phyloP scores from a whole-genome alignment of 2,329 filamentous ascomycete genomes.

The Calonectria naviculata region DNA sequence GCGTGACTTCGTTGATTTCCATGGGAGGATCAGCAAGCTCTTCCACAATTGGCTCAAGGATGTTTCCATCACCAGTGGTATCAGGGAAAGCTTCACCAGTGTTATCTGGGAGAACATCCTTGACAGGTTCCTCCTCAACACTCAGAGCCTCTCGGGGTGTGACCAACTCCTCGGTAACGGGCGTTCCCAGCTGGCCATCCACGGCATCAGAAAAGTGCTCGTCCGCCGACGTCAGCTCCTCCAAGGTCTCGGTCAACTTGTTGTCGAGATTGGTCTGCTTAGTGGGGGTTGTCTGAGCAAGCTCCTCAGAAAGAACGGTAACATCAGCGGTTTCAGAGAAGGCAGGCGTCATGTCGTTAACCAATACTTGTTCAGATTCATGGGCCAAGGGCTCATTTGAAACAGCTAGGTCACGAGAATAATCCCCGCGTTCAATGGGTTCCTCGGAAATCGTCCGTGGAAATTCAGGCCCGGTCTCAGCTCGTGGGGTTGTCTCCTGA shows the following conservation, averaged over 20 bases:
- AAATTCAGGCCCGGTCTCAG: constrained; percentile 52
- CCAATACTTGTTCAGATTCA: constrained; percentile 51
- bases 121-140: neutral
- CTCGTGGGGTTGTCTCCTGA: constrained; percentile 76
- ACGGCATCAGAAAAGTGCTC: constrained; percentile 50
- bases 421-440: neutral
- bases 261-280: constrained; percentile 28
- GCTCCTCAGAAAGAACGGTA: constrained; percentile 31
- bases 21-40: neutral
- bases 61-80: neutral
- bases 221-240: constrained; percentile 48
- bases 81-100: neutral
- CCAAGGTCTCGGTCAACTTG: constrained; percentile 34
- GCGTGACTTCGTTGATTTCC: neutral
- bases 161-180: constrained; percentile 15
- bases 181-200: constrained; percentile 38
- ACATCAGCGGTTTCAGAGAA: constrained; percentile 42
- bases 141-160: neutral
- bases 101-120: constrained; percentile 10
- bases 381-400: neutral
- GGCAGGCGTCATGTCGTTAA: constrained; percentile 53
- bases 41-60: neutral
- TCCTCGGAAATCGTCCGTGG: constrained; percentile 23
- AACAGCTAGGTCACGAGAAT: constrained; percentile 1
- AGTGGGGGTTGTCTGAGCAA: constrained; percentile 39